Conservation (phyloP, 2,329 filamentous ascomycete species). For the Hymenotorrendiella dingleyae region DNA sequence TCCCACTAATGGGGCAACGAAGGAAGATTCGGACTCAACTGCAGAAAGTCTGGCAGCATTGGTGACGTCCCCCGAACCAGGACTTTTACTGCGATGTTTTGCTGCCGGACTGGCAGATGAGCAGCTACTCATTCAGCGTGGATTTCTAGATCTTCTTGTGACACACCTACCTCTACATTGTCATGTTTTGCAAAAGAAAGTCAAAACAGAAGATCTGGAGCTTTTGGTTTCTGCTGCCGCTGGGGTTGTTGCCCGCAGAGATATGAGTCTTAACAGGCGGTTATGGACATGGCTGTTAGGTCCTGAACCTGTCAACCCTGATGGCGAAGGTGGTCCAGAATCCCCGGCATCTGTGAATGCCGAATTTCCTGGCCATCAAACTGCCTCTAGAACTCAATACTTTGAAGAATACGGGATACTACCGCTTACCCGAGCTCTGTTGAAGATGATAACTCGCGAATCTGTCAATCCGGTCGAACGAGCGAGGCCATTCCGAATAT, state of each 20-base stretch:
- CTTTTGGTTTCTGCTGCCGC: conserved; percentile 75
- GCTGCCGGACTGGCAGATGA: conserved; percentile 82
- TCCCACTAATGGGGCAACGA: conserved; percentile 25
- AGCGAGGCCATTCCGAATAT: conserved; percentile 83
- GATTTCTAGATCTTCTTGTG: conserved; percentile 88
- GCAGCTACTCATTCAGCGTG: conserved; percentile 86
- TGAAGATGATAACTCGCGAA: conserved; percentile 65
- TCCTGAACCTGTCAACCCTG: conserved; percentile 51
- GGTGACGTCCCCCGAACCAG: conserved; percentile 85
- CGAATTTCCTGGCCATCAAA: conserved; percentile 27
- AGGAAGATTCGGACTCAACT: conserved; percentile 34
- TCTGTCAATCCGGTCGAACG: conserved; percentile 54
- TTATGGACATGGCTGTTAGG: conserved; percentile 97
- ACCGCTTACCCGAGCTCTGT: conserved; percentile 66
- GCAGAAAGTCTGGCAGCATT: conserved; percentile 51
- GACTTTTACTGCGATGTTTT: conserved; percentile 84
- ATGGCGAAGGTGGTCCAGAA: conserved; percentile 43
- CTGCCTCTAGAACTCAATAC: conserved; percentile 62
- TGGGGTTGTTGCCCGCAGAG: conserved; percentile 81
- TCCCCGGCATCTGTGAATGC: conserved; percentile 33
- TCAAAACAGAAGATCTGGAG: conserved; percentile 71
- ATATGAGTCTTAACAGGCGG: conserved; percentile 93
- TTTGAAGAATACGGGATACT: conserved; percentile 76
- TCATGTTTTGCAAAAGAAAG: conserved; percentile 67
- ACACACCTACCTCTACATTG: conserved; percentile 84